Evolutionary conservation across 805 yeast species (phyloP), one percentile per base, ranked within the genome.

Genomic region (Starmerella vaccinii): DNA sequence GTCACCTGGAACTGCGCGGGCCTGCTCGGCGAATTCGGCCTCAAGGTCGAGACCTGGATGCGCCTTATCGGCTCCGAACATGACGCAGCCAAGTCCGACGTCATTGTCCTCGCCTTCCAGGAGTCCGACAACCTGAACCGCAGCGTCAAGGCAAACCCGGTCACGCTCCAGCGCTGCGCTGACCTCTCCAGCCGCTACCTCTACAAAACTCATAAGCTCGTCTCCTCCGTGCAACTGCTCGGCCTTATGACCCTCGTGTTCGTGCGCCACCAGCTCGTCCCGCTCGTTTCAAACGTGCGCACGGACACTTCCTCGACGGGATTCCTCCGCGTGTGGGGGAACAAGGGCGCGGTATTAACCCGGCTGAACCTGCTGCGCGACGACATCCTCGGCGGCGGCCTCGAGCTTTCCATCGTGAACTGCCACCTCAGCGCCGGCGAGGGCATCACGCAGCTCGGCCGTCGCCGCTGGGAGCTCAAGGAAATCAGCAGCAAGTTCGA

Each of bases 101-200:
- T 89, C 4, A 81, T 85, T 18, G 82, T 82, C 2, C 73, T 92
- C 55, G 96, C 95, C 6, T 71, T 92, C 47, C 95, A 92, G 65
- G 98, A 92, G 33, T 40, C 61, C 19, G 86, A 81, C 61, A 72
- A 72, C 5, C 69, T 60, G 12, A 55, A 51, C 33, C 61, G 63
- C 47, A 67, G 63, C 38, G 50, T 65, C 29, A 62, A 61, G 37
- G 63, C 71, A 10, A 67, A 64, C 53, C 53, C 59, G 26, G 57
- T 50, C 15, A 69, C 70, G 0, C 55, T 64, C 40, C 55, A 56
- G 13, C 40, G 56, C 5, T 59, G 64, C 34, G 51, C 57, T 10
- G 54, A 52, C 22, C 51, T 51, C 18, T 50, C 66, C 19, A 57
- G 57, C 26, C 55, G 57, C 19, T 55, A 58, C 8, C 54, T 67